phyloP scores from a whole-genome alignment of 225 moss, liverwort and hornwort genomes.

The Polytrichum formosum region DNA sequence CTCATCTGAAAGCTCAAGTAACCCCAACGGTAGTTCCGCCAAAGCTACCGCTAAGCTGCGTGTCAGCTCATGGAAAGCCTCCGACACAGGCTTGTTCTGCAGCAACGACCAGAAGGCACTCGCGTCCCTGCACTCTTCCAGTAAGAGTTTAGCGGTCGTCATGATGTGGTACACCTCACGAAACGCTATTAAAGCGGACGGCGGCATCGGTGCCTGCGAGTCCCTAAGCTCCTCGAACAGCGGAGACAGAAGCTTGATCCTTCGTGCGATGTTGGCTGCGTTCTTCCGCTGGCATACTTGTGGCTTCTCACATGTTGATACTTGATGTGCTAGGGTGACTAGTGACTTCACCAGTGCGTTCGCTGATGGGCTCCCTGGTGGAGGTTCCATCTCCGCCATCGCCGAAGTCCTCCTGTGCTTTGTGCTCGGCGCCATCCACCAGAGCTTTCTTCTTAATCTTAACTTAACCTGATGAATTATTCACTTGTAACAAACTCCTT shows the following conservation, averaged over 20 bases:
- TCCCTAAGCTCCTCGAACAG: slow-evolving; percentile 68
- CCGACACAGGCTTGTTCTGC: slow-evolving; percentile 23
- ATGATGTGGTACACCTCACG: slow-evolving; percentile 51
- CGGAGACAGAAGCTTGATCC: slow-evolving; percentile 62
- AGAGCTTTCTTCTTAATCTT: background rate
- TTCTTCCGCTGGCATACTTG: slow-evolving; percentile 55
- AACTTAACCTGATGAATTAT: background rate
- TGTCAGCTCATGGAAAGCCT: slow-evolving; percentile 39
- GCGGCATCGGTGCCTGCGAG: slow-evolving; percentile 53
- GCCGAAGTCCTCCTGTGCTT: slow-evolving; percentile 21
- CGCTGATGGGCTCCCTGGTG: slow-evolving; percentile 36
- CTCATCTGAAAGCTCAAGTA: slow-evolving; percentile 63
- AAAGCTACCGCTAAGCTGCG: slow-evolving; percentile 30
- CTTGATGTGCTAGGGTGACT: slow-evolving; percentile 38
- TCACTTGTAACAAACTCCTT: no score
- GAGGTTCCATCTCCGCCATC: slow-evolving; percentile 46
- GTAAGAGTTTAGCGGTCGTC: slow-evolving; percentile 41
- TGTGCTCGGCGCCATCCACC: slow-evolving; percentile 28
- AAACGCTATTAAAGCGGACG: slow-evolving; percentile 69
- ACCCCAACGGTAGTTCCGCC: slow-evolving; percentile 44
- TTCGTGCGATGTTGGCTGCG: slow-evolving; percentile 46
- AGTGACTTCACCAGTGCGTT: slow-evolving; percentile 37
- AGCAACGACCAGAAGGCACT: slow-evolving; percentile 41
- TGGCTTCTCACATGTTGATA: slow-evolving; percentile 45
- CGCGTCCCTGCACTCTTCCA: slow-evolving; percentile 45